Evolutionary conservation across 2,329 filamentous ascomycete genomes (phyloP).

Genomic region (Botrytis pseudocinerea): DNA sequence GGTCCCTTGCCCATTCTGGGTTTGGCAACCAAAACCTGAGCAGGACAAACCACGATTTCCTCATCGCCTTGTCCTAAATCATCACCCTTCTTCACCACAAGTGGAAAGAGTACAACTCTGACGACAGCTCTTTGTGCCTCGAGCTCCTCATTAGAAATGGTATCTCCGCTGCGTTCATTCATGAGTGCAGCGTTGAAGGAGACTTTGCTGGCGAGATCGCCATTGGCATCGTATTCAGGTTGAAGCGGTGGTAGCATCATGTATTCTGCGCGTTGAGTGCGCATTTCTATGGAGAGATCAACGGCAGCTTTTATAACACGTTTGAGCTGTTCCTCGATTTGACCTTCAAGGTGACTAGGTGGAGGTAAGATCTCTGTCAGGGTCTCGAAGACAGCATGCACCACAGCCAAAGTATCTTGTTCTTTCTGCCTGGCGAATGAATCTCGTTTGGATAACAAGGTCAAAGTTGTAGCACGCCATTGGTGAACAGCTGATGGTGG

Average conservation of each 20-base stretch:
- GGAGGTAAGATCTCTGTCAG: constrained; percentile 84
- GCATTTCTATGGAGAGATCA: constrained; percentile 92
- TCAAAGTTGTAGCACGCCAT: constrained; percentile 95
- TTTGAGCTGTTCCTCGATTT: constrained; percentile 80
- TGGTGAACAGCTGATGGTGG: constrained; percentile 87
- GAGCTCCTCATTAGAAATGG: constrained; percentile 71
- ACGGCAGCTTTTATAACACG: constrained; percentile 89
- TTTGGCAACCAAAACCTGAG: constrained; percentile 80
- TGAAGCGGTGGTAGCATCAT: constrained; percentile 96
- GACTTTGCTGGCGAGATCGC: constrained; percentile 84
- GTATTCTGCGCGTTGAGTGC: constrained; percentile 93
- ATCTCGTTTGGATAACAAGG: constrained; percentile 76
- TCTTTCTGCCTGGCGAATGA: constrained; percentile 81
- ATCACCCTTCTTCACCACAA: constrained; percentile 94
- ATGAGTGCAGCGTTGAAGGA: constrained; percentile 91
- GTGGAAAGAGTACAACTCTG: constrained; percentile 89
- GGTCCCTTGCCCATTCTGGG: constrained; percentile 35
- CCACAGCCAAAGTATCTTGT: constrained; percentile 93
- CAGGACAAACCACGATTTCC: constrained; percentile 92
- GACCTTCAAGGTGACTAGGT: constrained; percentile 73
- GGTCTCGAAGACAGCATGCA: constrained; percentile 83
- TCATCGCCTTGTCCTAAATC: constrained; percentile 85
- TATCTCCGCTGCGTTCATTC: constrained; percentile 81
- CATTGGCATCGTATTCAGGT: constrained; percentile 91
- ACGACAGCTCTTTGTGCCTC: constrained; percentile 76